Conservation (phyloP, 192 early-diverging fungal genomes). For the Coemansia sp. region DNA sequence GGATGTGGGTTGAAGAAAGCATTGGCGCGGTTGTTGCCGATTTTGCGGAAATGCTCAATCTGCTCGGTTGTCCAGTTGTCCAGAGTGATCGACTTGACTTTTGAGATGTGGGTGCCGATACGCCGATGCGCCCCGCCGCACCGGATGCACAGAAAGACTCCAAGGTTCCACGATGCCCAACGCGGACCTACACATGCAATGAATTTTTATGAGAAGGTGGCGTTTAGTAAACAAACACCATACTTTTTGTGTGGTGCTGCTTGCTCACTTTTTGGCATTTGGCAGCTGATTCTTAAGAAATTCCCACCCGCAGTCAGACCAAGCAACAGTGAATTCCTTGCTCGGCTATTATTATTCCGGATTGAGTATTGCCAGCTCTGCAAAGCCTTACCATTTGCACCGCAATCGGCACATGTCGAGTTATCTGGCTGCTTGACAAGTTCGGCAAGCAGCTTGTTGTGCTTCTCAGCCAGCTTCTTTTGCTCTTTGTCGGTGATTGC, state of each 20-base stretch:
- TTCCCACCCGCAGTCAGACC: neutral
- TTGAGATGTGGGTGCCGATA: constrained; percentile 88
- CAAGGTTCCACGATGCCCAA: constrained; percentile 89
- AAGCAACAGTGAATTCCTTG: neutral
- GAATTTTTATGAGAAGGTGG: too few relatives aligned
- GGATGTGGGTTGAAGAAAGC: constrained; percentile 69
- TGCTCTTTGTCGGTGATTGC: constrained; percentile 56
- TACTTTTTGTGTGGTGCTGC: too few relatives aligned
- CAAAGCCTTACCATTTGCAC: constrained; percentile 60
- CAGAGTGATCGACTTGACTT: constrained; percentile 86
- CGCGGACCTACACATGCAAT: constrained; percentile 65
- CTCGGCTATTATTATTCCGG: neutral
- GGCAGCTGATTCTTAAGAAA: neutral
- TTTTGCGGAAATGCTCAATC: constrained; percentile 62
- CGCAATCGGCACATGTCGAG: constrained; percentile 75
- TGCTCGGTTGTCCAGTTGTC: constrained; percentile 89
- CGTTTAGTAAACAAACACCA: too few relatives aligned
- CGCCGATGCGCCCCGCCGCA: constrained; percentile 81
- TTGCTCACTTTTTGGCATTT: neutral
- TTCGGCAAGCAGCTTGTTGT: constrained; percentile 68
- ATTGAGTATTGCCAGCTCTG: neutral
- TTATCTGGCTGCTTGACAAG: constrained; percentile 71
- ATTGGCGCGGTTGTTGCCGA: constrained; percentile 71
- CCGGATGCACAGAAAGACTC: constrained; percentile 91
- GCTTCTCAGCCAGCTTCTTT: constrained; percentile 67